Evolutionary conservation across 805 yeast genomes (phyloP).

Genomic region (Lipomyces spencermartinsiae): DNA sequence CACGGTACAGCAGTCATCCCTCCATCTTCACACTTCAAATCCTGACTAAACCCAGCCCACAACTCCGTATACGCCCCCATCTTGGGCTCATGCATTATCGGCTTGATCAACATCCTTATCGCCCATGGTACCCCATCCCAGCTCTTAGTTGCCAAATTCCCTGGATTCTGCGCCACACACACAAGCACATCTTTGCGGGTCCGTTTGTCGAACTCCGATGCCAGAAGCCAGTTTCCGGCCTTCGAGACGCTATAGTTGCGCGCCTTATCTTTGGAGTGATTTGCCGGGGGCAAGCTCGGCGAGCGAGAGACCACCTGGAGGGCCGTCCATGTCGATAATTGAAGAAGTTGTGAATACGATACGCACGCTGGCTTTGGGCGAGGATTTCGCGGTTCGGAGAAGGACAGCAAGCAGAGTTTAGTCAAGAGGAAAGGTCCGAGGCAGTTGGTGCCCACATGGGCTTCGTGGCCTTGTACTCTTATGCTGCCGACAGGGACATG

Average conservation of each 20-base stretch:
- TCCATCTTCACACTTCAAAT: conserved; percentile 45
- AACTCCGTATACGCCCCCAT: conserved; percentile 56
- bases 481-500: conserved; percentile 47
- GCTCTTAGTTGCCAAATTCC: background rate
- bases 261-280: conserved; percentile 44
- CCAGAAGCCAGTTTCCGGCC: conserved; percentile 43
- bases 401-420: conserved; percentile 50
- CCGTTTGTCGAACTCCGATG: conserved; percentile 19
- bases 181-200: conserved; percentile 22
- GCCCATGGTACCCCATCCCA: background rate
- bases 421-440: conserved; percentile 54
- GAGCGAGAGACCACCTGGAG: conserved; percentile 42
- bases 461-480: conserved; percentile 51
- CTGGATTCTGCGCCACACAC: conserved; percentile 25
- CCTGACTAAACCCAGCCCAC: conserved; percentile 53
- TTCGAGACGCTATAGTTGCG: conserved; percentile 54
- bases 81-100: conserved; percentile 31
- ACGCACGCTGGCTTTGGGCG: conserved; percentile 35
- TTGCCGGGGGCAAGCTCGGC: conserved; percentile 48
- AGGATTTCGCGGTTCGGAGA: conserved; percentile 44
- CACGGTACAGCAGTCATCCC: conserved; percentile 52
- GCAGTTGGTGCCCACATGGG: conserved; percentile 55
- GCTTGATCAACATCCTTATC: background rate
- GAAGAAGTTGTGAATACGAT: conserved; percentile 46
- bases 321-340: background rate